Evolutionary conservation across 257 asterid genomes (phyloP).

Genomic region (Ballota nigra): DNA sequence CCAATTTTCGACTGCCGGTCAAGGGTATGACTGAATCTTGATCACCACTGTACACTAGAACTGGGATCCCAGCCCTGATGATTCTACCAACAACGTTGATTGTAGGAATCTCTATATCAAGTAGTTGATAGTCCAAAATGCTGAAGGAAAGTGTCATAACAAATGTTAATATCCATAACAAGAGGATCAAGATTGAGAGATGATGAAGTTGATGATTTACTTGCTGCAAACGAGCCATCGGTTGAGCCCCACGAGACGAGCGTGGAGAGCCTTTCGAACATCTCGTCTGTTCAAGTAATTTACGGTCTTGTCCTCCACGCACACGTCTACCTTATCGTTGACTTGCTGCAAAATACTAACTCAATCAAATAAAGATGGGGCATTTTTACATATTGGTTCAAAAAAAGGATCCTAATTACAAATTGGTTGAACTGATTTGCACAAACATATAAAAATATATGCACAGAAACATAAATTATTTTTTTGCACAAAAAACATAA

Average conservation of each 20-base stretch:
- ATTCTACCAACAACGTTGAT: slow-evolving; percentile 53
- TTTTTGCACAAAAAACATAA: no score
- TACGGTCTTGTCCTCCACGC: slow-evolving; percentile 72
- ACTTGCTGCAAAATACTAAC: slow-evolving; percentile 41
- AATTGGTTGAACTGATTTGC: no score
- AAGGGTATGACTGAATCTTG: slow-evolving; percentile 86
- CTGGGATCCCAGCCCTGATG: slow-evolving; percentile 64
- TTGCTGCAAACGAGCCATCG: slow-evolving; percentile 83
- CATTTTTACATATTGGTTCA: no score
- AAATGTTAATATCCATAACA: neutral
- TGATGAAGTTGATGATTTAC: slow-evolving; percentile 31
- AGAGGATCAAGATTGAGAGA: neutral
- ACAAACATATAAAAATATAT: no score
- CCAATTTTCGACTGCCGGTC: slow-evolving; percentile 69
- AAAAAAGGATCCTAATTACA: no score
- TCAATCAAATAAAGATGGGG: neutral
- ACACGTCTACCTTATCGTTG: slow-evolving; percentile 58
- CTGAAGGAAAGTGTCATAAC: slow-evolving; percentile 32
- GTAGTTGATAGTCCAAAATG: slow-evolving; percentile 64
- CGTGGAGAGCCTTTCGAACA: slow-evolving; percentile 67
- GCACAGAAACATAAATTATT: no score
- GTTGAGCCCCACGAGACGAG: slow-evolving; percentile 62
- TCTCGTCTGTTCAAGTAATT: slow-evolving; percentile 71
- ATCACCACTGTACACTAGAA: slow-evolving; percentile 78
- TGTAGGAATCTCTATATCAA: slow-evolving; percentile 71